Evolutionary conservation across 164 flowering plant species (phyloP), one percentile per base, ranked within the genome.

Genomic region (Vitis labrusca): DNA sequence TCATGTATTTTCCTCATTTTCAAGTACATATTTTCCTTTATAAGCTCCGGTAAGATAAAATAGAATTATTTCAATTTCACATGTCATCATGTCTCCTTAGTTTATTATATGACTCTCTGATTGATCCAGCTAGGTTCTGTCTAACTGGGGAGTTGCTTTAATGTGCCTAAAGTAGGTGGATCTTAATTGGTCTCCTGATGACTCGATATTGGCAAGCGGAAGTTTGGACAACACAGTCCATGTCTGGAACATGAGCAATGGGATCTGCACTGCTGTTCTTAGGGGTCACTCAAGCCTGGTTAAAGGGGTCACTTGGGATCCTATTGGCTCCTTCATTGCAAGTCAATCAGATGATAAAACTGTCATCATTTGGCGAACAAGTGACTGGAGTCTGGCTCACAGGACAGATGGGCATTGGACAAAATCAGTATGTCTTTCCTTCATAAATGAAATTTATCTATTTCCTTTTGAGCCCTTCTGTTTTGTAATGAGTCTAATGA

Each of bases 181-280:
- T 93, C 98, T 96, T 78, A 96, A 92, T 82, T 96, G 99, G 99
- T 96, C 99, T 77, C 98, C 99, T 37, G 99, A 96, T 87, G 98
- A 96, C 75, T 89, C 93, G 53, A 83, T 74, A 71, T 83, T 96
- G 78, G 99, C 97, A 10, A 96, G 98, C 66, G 98, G 97, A 23
- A 96, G 99, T 84, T 74, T 96, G 74, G 99, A 96, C 65, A 96
- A 93, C 72, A 96, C 99, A 0, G 78, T 96, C 59, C 99, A 96
- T 70, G 84, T 96, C 47, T 96, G 99, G 99, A 86, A 96, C 76
- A 89, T 89, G 92, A 89, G 83, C 77, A 91, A 76, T 81, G 99
- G 99, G 32, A 87, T 93, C 50, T 96, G 99, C 78, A 87, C 93
- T 59, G 91, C 99, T 80, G 98, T 96, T 75, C 88, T 96, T 19